Evolutionary conservation across 2,329 filamentous ascomycete species (phyloP), one percentile per base, ranked within the genome.

Genomic region (Bipolaris sorokiniana): DNA sequence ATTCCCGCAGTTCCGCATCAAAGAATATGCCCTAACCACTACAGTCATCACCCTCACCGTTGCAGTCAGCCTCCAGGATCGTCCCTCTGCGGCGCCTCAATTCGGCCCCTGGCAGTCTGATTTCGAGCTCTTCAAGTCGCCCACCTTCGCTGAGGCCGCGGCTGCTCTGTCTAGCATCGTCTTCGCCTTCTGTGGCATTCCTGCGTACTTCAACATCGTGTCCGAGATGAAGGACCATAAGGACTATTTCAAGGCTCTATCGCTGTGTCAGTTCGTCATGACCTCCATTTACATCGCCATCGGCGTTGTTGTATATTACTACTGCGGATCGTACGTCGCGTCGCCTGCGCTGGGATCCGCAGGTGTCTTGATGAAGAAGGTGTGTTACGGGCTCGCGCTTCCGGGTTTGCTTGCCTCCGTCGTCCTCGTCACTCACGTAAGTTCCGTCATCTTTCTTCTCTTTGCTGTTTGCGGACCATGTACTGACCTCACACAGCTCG

Each of bases 311-410:
- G 86, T 90, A 61, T 91, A 91, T 76, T 80, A 84, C 54, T 91
- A 83, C 66, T 86, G 84, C 10, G 89, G 89, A 1, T 77, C 79
- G 0, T 76, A 80, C 23, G 88, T 91, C 3, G 80, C 82, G 1
- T 87, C 85, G 1, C 89, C 89, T 0, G 88, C 89, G 0, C 80
- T 91, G 1, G 85, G 87, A 7, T 88, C 87, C 0, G 84, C 88
- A 2, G 81, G 82, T 11, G 68, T 70, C 4, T 67, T 81, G 0
- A 78, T 90, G 54, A 81, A 84, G 40, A 89, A 89, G 68, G 78
- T 88, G 15, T 88, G 88, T 33, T 91, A 87, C 76, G 88, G 86
- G 11, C 78, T 90, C 54, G 88, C 88, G 1, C 80, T 88, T 6
- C 88, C 88, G 4, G 68, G 68, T 26, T 48, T 71, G 11, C 53